Evolutionary conservation across 129 eudicot genomes (phyloP).

Genomic region (Helianthus annuus): HanXRQr2.0-SUNRISE NC_035449.2:9376853-9377352

Average conservation of each 20-base stretch:
- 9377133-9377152: slow-evolving; percentile 30
- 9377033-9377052: slow-evolving; percentile 31
- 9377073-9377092: slow-evolving; percentile 31
- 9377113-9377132: slow-evolving; percentile 30
- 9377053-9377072: slow-evolving; percentile 29
- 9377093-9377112: slow-evolving; percentile 27
- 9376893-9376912: background rate
- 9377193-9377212: background rate
- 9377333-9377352: too few species aligned
- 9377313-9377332: too few species aligned
- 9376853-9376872: too few species aligned
- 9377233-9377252: too few species aligned
- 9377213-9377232: too few species aligned
- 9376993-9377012: slow-evolving; percentile 31
- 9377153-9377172: slow-evolving; percentile 31
- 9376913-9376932: background rate
- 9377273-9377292: too few species aligned
- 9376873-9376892: background rate
- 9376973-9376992: slow-evolving; percentile 33
- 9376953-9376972: background rate
- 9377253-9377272: too few species aligned
- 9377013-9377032: slow-evolving; percentile 34
- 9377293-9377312: too few species aligned
- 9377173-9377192: background rate
- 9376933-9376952: background rate